Evolutionary conservation across 129 eudicot species (phyloP).

Genomic region (Flaveria robusta): DNA sequence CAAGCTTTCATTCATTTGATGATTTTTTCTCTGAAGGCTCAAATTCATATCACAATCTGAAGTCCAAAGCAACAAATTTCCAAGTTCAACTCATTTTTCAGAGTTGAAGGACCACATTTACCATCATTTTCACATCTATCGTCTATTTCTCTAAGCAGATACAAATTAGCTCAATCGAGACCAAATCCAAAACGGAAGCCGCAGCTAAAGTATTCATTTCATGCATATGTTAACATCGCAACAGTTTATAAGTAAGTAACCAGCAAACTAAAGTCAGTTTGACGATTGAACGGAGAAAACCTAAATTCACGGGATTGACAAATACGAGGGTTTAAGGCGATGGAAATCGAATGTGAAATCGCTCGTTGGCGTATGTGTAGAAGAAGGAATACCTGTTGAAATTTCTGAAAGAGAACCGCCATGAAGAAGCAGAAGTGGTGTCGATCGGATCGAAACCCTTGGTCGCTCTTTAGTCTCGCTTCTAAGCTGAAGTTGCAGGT

Average conservation of each 20-base stretch:
- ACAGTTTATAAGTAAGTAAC: neutral
- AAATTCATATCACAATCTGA: neutral
- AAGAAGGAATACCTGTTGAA: slow-evolving; percentile 63
- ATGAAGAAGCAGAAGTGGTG: slow-evolving; percentile 27
- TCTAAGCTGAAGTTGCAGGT: neutral
- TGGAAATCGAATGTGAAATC: neutral
- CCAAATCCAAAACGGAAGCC: slow-evolving; percentile 6
- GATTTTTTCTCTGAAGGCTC: too few species aligned
- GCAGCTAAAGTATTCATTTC: neutral
- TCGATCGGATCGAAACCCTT: slow-evolving; percentile 23
- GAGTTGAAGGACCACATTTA: neutral
- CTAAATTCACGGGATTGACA: neutral
- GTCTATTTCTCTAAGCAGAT: neutral
- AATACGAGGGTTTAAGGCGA: neutral
- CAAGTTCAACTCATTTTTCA: slow-evolving; percentile 1
- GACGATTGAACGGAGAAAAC: slow-evolving; percentile 13
- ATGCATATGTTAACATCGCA: neutral
- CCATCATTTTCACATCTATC: too few species aligned
- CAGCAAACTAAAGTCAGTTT: neutral
- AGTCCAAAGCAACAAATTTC: neutral
- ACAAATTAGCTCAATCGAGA: slow-evolving; percentile 2
- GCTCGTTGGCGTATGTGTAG: neutral
- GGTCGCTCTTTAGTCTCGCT: slow-evolving; percentile 18
- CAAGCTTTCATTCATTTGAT: neutral
- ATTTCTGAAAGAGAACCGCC: slow-evolving; percentile 73